These are phyloP conservation scores for Peronospora farinosa DNA, from an alignment of 352 stramenopile species.

Conservation along the genomic window DNA sequence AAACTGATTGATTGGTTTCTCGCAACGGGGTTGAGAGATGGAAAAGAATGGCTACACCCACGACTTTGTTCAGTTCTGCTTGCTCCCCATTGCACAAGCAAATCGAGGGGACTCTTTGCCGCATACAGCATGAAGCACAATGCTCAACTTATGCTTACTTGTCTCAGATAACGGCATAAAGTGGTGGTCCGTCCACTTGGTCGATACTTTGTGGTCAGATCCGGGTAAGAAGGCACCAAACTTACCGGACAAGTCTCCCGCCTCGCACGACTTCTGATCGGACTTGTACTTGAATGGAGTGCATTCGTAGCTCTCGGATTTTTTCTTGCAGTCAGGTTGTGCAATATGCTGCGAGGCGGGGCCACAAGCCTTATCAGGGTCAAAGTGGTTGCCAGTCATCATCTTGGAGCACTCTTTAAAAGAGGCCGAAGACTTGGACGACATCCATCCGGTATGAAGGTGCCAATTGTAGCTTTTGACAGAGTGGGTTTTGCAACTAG, in stretches of 20 bases:
- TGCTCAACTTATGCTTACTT: constrained; percentile 43
- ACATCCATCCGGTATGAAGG: constrained; percentile 48
- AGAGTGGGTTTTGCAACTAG: constrained; percentile 33
- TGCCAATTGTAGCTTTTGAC: constrained; percentile 52
- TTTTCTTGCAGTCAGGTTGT: constrained; percentile 23
- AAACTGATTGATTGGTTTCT: neutral
- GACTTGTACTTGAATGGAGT: constrained; percentile 34
- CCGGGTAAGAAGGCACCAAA: constrained; percentile 36
- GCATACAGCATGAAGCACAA: constrained; percentile 61
- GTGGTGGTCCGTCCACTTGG: constrained; percentile 37
- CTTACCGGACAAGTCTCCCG: constrained; percentile 55
- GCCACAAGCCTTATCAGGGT: constrained; percentile 41
- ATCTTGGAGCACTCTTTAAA: constrained; percentile 40
- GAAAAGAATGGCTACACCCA: neutral
- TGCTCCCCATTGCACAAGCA: constrained; percentile 31
- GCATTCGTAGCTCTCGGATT: constrained; percentile 37
- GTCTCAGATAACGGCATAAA: constrained; percentile 39
- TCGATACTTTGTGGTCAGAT: constrained; percentile 17
- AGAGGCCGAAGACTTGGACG: constrained; percentile 25
- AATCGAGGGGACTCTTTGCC: constrained; percentile 38
- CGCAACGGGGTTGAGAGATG: too few relatives aligned
- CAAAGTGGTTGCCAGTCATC: constrained; percentile 49
- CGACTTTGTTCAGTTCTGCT: neutral
- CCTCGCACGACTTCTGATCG: constrained; percentile 39
- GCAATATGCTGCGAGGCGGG: constrained; percentile 38